phyloP scores from a whole-genome alignment of 2,329 filamentous ascomycete genomes.

The Basipetospora chlamydospora region DNA sequence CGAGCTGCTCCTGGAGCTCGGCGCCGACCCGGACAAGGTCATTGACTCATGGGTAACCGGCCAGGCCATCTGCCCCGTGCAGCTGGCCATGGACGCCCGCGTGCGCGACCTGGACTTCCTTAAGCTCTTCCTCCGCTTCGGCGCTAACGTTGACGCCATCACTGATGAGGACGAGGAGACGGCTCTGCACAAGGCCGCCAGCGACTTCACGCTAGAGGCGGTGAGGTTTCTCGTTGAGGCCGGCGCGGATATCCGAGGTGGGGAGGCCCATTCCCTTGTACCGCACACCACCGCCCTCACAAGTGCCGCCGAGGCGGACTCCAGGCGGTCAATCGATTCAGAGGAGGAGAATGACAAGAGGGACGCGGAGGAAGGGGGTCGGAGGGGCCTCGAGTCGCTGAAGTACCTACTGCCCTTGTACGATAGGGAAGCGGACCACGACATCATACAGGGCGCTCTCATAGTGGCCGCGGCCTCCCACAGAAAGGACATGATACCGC shows the following conservation, averaged over 20 bases:
- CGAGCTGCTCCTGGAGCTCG: background rate
- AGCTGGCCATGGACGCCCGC: background rate
- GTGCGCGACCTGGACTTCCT: background rate
- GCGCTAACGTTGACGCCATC: background rate
- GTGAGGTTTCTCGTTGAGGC: background rate
- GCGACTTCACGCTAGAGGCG: background rate
- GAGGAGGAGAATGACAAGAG: background rate
- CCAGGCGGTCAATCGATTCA: background rate
- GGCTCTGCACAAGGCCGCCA: background rate
- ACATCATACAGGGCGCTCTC: background rate
- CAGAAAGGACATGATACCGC: slow-evolving; percentile 11
- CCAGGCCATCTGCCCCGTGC: background rate
- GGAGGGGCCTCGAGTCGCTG: background rate
- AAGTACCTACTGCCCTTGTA: background rate
- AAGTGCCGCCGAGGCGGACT: background rate
- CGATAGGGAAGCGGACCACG: background rate
- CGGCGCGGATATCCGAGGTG: background rate
- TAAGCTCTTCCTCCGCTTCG: background rate
- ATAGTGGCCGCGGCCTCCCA: background rate
- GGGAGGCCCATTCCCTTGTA: background rate
- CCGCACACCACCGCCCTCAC: background rate
- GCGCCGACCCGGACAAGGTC: background rate
- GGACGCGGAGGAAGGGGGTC: background rate
- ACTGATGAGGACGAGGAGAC: background rate
- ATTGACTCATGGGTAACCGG: background rate